phyloP scores from a whole-genome alignment of 331 rosid species.

The Pyrus hybrid region DNA sequence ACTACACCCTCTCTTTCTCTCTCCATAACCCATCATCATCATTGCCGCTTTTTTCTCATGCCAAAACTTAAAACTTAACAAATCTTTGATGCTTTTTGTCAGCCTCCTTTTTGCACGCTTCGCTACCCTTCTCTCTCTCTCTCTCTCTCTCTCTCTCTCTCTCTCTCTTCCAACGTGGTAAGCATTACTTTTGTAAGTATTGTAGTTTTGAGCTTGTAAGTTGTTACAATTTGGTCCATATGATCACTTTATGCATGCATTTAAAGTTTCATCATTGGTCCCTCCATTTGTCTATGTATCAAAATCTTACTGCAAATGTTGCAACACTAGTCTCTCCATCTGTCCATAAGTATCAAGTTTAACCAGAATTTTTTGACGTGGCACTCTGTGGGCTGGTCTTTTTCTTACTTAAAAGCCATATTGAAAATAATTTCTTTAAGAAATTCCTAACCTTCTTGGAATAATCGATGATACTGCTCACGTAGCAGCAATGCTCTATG shows the following conservation, averaged over 20 bases:
- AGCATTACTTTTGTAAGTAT: neutral
- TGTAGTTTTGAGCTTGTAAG: neutral
- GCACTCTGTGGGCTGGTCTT: no score
- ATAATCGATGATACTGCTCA: no score
- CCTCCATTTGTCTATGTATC: neutral
- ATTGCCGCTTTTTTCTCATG: neutral
- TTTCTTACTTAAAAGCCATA: no score
- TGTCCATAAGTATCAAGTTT: no score
- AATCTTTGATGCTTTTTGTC: slow-evolving; percentile 24
- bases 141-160: neutral
- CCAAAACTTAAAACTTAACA: neutral
- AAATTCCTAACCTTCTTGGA: no score
- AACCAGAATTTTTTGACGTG: no score
- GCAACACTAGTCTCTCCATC: no score
- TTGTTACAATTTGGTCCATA: neutral
- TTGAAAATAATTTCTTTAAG: no score
- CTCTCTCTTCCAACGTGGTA: neutral
- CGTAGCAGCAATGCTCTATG: no score
- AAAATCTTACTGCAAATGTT: no score
- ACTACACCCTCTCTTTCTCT: neutral
- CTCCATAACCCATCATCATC: neutral
- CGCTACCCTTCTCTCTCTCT: slow-evolving; percentile 1
- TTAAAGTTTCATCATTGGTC: neutral
- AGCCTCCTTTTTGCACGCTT: slow-evolving; percentile 59
- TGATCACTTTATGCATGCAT: neutral